Evolutionary conservation across 345 rosid genomes (phyloP).

Genomic region (Carallia pectinifolia): DNA sequence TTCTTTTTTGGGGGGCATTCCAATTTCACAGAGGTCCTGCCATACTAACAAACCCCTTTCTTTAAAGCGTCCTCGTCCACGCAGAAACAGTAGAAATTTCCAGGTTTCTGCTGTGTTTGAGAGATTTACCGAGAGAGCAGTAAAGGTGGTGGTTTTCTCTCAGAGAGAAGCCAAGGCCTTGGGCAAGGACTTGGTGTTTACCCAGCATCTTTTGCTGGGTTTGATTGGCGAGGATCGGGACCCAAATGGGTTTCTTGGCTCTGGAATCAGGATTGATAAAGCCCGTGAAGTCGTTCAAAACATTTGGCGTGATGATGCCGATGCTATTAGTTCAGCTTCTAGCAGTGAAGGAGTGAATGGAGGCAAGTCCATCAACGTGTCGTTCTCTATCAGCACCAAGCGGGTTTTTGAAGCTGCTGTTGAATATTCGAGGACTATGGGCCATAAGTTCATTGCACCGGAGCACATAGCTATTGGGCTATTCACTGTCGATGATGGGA

Average conservation of each 20-base stretch:
- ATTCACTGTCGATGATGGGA: slow-evolving; percentile 90
- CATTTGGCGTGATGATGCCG: slow-evolving; percentile 50
- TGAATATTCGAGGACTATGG: slow-evolving; percentile 83
- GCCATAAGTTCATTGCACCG: slow-evolving; percentile 79
- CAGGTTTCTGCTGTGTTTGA: slow-evolving; percentile 77
- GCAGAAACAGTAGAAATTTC: slow-evolving; percentile 39
- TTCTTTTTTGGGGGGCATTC: slow-evolving; percentile 54
- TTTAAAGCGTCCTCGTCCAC: slow-evolving; percentile 19
- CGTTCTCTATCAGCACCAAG: slow-evolving; percentile 74
- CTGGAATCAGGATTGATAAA: slow-evolving; percentile 57
- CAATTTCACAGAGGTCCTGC: slow-evolving; percentile 41
- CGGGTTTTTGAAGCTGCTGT: slow-evolving; percentile 96
- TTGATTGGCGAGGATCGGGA: slow-evolving; percentile 76
- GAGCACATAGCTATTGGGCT: slow-evolving; percentile 92
- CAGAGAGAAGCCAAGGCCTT: slow-evolving; percentile 75
- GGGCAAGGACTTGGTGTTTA: slow-evolving; percentile 80
- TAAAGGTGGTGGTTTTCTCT: slow-evolving; percentile 75
- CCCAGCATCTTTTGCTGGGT: slow-evolving; percentile 81
- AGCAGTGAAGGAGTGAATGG: background rate
- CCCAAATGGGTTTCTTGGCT: slow-evolving; percentile 78
- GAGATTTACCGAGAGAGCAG: slow-evolving; percentile 80
- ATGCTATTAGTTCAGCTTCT: slow-evolving; percentile 15
- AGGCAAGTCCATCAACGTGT: slow-evolving; percentile 40
- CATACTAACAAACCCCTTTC: slow-evolving; percentile 7
- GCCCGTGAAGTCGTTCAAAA: slow-evolving; percentile 70